A percentile compares a stretch with the other conserved stretches of the same genome.
These are phyloP conservation scores for Sporobolomyces roseus DNA, from an alignment of 768 basidiomycete genomes.

Conservation along the genomic window DNA sequence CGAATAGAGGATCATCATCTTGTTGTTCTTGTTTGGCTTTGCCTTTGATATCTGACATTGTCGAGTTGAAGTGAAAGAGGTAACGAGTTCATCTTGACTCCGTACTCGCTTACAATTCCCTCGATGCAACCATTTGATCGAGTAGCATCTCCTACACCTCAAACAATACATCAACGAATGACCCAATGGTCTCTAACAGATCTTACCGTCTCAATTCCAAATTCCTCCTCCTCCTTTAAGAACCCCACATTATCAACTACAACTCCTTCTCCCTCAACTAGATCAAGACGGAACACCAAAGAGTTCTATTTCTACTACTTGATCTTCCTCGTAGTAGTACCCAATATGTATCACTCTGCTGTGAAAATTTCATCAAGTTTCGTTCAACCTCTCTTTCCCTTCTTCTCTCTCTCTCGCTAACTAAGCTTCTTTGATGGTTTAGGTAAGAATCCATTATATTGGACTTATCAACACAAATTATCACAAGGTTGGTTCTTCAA, in stretches of 20 bases:
- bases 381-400: slow-evolving; percentile 27
- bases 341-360: slow-evolving; percentile 72
- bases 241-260: neutral
- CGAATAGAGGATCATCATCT: slow-evolving; percentile 13
- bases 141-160: neutral
- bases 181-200: slow-evolving; percentile 46
- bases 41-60: slow-evolving; percentile 1
- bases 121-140: neutral
- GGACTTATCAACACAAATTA: slow-evolving; percentile 58
- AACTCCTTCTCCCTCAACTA: neutral
- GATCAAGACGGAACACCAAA: slow-evolving; percentile 63
- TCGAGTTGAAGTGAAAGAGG: neutral
- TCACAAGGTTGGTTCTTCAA: slow-evolving; percentile 77
- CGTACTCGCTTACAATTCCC: neutral
- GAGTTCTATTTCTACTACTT: slow-evolving; percentile 78
- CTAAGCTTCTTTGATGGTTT: neutral
- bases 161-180: neutral
- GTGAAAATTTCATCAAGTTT: slow-evolving; percentile 70
- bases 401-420: neutral
- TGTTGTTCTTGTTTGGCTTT: neutral
- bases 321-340: slow-evolving; percentile 61
- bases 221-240: slow-evolving; percentile 30
- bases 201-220: slow-evolving; percentile 61
- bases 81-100: neutral
- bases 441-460: slow-evolving; percentile 27